These are phyloP conservation scores for Raffaelea arxii DNA, from an alignment of 2,329 filamentous ascomycete species.

Conservation along the genomic window DNA sequence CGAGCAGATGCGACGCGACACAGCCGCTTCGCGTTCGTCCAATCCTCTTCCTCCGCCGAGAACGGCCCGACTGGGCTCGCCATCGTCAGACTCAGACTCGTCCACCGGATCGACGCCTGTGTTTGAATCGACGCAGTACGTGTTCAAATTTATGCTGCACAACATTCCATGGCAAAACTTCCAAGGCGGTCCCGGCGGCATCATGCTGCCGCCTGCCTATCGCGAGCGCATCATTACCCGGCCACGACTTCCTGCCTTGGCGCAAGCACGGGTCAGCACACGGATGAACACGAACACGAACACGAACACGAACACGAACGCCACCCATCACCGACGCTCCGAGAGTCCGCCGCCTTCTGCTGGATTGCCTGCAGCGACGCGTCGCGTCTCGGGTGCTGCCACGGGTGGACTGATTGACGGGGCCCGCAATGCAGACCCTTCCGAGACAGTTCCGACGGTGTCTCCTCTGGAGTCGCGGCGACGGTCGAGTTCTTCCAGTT, in stretches of 20 bases:
- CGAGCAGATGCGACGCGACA: conserved; percentile 39
- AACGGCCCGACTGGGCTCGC: conserved; percentile 19
- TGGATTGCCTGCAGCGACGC: conserved; percentile 31
- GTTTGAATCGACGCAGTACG: conserved; percentile 47
- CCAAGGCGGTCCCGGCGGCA: conserved; percentile 28
- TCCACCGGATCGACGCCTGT: conserved; percentile 46
- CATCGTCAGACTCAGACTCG: conserved; percentile 37
- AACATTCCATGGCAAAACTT: conserved; percentile 20
- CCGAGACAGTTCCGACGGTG: conserved; percentile 8
- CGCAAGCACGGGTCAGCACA: conserved; percentile 51
- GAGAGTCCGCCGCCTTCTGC: conserved; percentile 28
- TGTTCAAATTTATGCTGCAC: conserved; percentile 67
- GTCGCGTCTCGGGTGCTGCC: conserved; percentile 36
- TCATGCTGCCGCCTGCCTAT: conserved; percentile 37
- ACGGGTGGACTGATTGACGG: conserved; percentile 37
- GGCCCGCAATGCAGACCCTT: conserved; percentile 36
- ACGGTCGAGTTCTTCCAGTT: not conserved
- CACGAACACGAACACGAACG: too few species aligned
- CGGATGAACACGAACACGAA: too few species aligned
- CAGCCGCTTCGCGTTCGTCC: conserved; percentile 30
- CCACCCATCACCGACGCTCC: conserved; percentile 17
- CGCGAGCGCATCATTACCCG: conserved; percentile 55
- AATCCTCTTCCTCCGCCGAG: conserved; percentile 27
- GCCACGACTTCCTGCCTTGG: conserved; percentile 60
- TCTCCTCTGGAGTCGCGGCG: conserved; percentile 2